Evolutionary conservation across 495 filamentous ascomycete species (phyloP), one percentile per base, ranked within the genome.

Genomic region (Daldinia loculata): DNA sequence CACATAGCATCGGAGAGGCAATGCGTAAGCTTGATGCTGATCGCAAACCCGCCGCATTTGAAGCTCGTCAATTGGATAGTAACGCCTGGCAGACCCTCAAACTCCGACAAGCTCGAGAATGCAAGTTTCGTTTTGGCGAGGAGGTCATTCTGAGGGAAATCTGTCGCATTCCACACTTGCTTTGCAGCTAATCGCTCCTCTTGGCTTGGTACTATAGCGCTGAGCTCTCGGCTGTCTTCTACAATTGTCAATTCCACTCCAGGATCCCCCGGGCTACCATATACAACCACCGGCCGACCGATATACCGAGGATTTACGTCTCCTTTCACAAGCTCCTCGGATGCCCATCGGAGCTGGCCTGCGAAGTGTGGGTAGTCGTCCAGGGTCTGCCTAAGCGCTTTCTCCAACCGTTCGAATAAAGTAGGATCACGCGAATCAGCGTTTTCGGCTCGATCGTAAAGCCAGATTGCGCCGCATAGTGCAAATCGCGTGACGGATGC

Each of bases 1-100:
- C 81, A 51, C 29, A 80, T 73, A 3, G 84, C 83, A 73, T 88
- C 86, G 1, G 81, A 80, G 5, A 87, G 70, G 15, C 79, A 78
- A 69, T 88, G 85, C 0, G 81, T 76, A 0, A 84, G 58, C 41
- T 77, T 80, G 19, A 84, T 72, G 30, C 79, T 76, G 5, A 87
- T 43, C 2, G 79, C 79, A 41, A 79, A 80, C 3, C 82, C 84
- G 7, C 82, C 83, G 48, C 78, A 81, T 11, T 71, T 72, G 48
- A 84, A 79, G 2, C 66, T 66, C 0, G 78, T 85, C 7, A 85
- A 9, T 59, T 82, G 82, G 34, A 83, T 70, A 26, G 75, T 74
- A 63, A 81, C 71, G 5, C 67, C 70, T 0, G 84, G 83, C 4
- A 74, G 68, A n/a, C 65, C 73, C 38, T 65, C 63, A n/a, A 61